phyloP scores from a whole-genome alignment of 139 green algal genomes.

The Nannochloris sp. region DNA sequence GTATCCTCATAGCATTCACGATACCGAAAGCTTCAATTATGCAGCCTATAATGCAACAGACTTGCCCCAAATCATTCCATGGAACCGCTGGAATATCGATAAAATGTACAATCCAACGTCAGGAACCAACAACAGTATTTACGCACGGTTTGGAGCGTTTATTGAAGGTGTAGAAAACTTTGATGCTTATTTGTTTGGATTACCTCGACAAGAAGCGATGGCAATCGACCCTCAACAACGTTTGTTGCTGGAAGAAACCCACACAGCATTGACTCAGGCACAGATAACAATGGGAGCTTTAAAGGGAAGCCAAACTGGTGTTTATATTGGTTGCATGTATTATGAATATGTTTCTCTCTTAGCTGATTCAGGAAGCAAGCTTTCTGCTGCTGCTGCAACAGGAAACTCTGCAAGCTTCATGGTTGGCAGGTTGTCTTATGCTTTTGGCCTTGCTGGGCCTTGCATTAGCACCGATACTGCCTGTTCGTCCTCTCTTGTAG shows the following conservation, averaged over 20 bases:
- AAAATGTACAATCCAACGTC: slow-evolving; percentile 1
- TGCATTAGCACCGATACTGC: slow-evolving; percentile 49
- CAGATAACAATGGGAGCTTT: neutral
- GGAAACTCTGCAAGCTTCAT: slow-evolving; percentile 29
- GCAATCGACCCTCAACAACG: slow-evolving; percentile 73
- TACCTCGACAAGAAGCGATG: slow-evolving; percentile 39
- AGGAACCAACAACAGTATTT: neutral
- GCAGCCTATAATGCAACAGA: neutral
- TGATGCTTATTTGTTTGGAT: slow-evolving; percentile 50
- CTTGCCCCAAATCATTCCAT: slow-evolving; percentile 37
- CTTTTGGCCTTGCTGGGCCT: slow-evolving; percentile 40
- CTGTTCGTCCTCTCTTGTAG: slow-evolving; percentile 49
- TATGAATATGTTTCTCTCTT: slow-evolving; percentile 26
- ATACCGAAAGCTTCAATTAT: neutral
- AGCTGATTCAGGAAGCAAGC: neutral
- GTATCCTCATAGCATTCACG: neutral
- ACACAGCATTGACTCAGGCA: slow-evolving; percentile 7
- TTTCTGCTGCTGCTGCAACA: neutral
- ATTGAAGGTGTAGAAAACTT: slow-evolving; percentile 45
- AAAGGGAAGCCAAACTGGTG: neutral
- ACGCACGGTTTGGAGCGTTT: slow-evolving; percentile 55
- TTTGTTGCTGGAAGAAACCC: slow-evolving; percentile 39
- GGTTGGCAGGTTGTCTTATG: slow-evolving; percentile 50
- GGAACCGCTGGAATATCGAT: slow-evolving; percentile 24
- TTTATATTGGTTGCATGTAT: slow-evolving; percentile 49